These are phyloP conservation scores for Haplosporangium gracile DNA, from an alignment of 192 early-diverging fungal species.

Conservation along the genomic window DNA sequence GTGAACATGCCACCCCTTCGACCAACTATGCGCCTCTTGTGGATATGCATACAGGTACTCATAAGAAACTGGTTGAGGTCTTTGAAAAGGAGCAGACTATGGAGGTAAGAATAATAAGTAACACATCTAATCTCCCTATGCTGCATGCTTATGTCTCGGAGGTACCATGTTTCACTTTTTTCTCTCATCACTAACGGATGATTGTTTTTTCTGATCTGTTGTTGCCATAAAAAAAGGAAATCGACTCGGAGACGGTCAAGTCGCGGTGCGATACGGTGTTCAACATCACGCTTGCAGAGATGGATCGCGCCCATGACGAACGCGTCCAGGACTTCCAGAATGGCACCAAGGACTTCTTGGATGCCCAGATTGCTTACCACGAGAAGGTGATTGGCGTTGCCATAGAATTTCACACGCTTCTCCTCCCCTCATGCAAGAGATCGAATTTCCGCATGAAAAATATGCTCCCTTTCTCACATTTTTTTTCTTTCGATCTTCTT, in stretches of 20 bases:
- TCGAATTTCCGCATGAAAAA: too few relatives aligned
- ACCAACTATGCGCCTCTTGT: slow-evolving; percentile 49
- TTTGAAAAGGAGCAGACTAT: slow-evolving; percentile 50
- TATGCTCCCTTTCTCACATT: background rate
- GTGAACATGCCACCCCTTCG: slow-evolving; percentile 49
- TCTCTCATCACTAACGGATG: background rate
- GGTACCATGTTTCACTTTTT: slow-evolving; percentile 4
- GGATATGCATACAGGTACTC: slow-evolving; percentile 58
- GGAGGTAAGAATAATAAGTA: slow-evolving; percentile 6
- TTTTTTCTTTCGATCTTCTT: background rate
- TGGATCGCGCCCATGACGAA: slow-evolving; percentile 60
- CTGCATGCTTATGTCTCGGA: background rate
- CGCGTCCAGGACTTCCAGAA: slow-evolving; percentile 57
- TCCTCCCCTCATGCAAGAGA: background rate
- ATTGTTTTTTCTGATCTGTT: background rate
- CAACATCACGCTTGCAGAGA: slow-evolving; percentile 59
- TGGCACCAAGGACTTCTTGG: slow-evolving; percentile 57
- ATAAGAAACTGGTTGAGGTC: slow-evolving; percentile 58
- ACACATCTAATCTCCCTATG: background rate
- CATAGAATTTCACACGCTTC: background rate
- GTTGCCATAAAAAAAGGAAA: slow-evolving; percentile 21
- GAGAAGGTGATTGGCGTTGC: slow-evolving; percentile 48
- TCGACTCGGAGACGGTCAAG: slow-evolving; percentile 57
- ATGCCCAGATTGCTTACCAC: slow-evolving; percentile 58
- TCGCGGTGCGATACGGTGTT: slow-evolving; percentile 62